A percentile compares a stretch with the other conserved stretches of the same genome.
Evolutionary conservation across 2,329 filamentous ascomycete genomes (phyloP).

Genomic region (Ophiosphaerella korrae): DNA sequence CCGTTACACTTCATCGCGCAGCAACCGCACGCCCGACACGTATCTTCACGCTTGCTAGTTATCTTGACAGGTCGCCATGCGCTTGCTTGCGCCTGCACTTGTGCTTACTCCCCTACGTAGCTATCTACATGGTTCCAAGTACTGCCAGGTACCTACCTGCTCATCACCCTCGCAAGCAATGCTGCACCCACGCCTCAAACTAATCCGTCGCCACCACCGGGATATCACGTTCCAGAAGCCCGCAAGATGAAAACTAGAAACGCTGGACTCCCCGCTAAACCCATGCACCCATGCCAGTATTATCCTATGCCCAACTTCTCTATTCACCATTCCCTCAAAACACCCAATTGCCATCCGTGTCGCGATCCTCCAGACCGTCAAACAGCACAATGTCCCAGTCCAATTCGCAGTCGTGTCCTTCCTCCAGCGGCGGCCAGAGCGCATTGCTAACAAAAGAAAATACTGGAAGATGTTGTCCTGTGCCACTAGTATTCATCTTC

Average conservation of each 20-base stretch:
- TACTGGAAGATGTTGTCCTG: conserved; percentile 33
- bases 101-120: too few species aligned
- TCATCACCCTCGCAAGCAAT: not conserved
- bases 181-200: not conserved
- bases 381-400: conserved; percentile 45
- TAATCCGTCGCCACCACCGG: conserved; percentile 3
- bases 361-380: conserved; percentile 41
- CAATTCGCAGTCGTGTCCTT: conserved; percentile 15
- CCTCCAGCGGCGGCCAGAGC: conserved; percentile 34
- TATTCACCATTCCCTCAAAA: conserved; percentile 20
- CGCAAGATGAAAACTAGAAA: conserved; percentile 3
- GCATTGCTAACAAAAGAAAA: conserved; percentile 44
- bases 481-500: conserved; percentile 29
- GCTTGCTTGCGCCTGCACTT: not conserved
- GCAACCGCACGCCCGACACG: not conserved
- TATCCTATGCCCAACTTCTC: conserved; percentile 1
- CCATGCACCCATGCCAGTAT: conserved; percentile 1
- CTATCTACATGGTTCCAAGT: too few species aligned
- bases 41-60: not conserved
- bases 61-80: not conserved
- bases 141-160: too few species aligned
- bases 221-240: conserved; percentile 14
- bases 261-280: conserved; percentile 4
- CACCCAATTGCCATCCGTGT: conserved; percentile 43
- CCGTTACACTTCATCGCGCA: conserved; percentile 1